Conservation (phyloP, 2,329 filamentous ascomycete species). For the Ascochyta pisi region DNA sequence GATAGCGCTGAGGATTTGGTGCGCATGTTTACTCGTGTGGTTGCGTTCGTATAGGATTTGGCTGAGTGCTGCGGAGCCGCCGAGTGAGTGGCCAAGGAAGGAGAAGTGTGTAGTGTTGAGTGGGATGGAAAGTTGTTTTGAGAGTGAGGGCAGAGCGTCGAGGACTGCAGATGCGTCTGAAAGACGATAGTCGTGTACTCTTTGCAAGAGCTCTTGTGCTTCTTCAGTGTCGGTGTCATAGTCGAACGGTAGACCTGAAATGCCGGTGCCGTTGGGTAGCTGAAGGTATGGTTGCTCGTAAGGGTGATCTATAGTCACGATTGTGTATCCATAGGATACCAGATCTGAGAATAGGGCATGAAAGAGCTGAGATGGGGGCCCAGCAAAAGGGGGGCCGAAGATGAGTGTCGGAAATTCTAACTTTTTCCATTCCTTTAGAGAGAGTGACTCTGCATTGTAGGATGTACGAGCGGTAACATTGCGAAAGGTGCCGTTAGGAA, state of each 20-base stretch:
- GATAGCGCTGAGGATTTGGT: background rate
- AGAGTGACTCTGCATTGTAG: background rate
- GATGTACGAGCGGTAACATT: no score
- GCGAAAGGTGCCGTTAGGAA: background rate
- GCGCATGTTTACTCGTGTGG: background rate
- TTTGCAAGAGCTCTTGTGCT: background rate
- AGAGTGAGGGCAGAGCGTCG: conserved; percentile 1
- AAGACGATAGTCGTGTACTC: conserved; percentile 11
- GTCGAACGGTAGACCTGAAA: conserved; percentile 10
- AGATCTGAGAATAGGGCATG: conserved; percentile 19
- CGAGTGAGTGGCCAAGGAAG: conserved; percentile 26
- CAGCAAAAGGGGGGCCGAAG: conserved; percentile 17
- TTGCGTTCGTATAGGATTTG: conserved; percentile 16
- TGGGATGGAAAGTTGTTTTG: background rate
- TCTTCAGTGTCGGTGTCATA: background rate
- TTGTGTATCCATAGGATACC: conserved; percentile 18
- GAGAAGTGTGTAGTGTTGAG: conserved; percentile 24
- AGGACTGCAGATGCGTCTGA: conserved; percentile 19
- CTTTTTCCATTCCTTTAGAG: background rate
- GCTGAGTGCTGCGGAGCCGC: conserved; percentile 19
- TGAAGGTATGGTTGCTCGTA: conserved; percentile 26
- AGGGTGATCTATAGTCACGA: conserved; percentile 26
- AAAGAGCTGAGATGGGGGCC: conserved; percentile 20
- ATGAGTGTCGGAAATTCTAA: conserved; percentile 15
- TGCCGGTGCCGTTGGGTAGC: conserved; percentile 19